These are phyloP conservation scores for Circinella umbellata DNA, from an alignment of 371 early-diverging fungal genomes.

Conservation along the genomic window DNA sequence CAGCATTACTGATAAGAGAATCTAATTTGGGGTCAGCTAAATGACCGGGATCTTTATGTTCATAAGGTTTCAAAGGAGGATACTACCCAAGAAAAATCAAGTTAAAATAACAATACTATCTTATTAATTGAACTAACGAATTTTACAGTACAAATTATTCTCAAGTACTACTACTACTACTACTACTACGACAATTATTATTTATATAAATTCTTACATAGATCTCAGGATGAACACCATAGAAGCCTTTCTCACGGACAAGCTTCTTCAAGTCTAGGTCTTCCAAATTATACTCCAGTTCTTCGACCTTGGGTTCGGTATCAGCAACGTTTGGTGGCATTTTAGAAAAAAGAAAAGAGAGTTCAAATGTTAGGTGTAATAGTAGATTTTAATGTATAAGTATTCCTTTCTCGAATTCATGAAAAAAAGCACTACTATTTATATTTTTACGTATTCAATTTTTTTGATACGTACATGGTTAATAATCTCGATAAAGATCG, in stretches of 20 bases:
- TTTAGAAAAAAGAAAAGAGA: not conserved
- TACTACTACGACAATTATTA: not conserved
- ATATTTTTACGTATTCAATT: too few relatives aligned
- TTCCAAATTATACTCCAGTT: slow-evolving; percentile 31
- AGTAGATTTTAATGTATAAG: too few relatives aligned
- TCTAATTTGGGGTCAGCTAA: slow-evolving; percentile 63
- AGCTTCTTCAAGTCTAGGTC: slow-evolving; percentile 38
- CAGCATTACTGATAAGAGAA: slow-evolving; percentile 56
- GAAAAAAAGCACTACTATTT: too few relatives aligned
- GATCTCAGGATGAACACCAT: slow-evolving; percentile 40
- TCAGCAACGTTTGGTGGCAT: slow-evolving; percentile 16
- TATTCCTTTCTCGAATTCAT: too few relatives aligned
- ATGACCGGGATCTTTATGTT: slow-evolving; percentile 48
- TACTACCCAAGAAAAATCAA: slow-evolving; percentile 21
- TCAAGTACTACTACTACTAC: too few relatives aligned
- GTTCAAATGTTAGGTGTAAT: too few relatives aligned
- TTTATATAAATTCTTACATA: slow-evolving; percentile 25
- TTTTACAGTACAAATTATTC: too few relatives aligned
- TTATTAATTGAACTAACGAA: too few relatives aligned
- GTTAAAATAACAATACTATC: too few relatives aligned
- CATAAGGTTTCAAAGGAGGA: slow-evolving; percentile 38
- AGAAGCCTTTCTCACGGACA: slow-evolving; percentile 40
- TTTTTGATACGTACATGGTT: too few relatives aligned
- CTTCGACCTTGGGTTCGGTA: slow-evolving; percentile 25
- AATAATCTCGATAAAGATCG: too few relatives aligned